Percentiles rank a stretch among this genome's conserved stretches.
Conservation (phyloP, 805 yeast genomes). For the Saccharomycopsis fodiens region DNA sequence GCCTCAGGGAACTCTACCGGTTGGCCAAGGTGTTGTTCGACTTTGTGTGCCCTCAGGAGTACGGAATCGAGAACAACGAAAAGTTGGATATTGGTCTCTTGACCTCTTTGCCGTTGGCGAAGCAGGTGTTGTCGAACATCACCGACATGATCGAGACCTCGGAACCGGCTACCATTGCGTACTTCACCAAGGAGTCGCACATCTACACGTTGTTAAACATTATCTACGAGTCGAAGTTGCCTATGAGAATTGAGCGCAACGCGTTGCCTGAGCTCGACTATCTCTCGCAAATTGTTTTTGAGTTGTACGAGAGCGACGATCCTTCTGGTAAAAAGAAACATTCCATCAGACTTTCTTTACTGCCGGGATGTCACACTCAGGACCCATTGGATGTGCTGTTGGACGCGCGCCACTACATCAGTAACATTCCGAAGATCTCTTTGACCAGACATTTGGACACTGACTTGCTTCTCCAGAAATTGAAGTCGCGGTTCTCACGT, state of each 20-base stretch:
- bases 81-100: constrained; percentile 91
- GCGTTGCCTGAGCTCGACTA: constrained; percentile 96
- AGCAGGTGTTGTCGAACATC: constrained; percentile 75
- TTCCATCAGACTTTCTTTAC: constrained; percentile 81
- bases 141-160: constrained; percentile 71
- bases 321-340: constrained; percentile 61
- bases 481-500: constrained; percentile 74
- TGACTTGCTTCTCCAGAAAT: constrained; percentile 76
- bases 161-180: constrained; percentile 77
- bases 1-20: constrained; percentile 80
- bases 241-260: constrained; percentile 91
- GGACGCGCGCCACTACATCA: constrained; percentile 93
- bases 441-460: constrained; percentile 90
- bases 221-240: constrained; percentile 83
- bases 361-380: constrained; percentile 98
- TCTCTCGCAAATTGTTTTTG: constrained; percentile 89
- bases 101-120: constrained; percentile 89
- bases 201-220: constrained; percentile 89
- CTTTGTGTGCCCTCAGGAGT: constrained; percentile 97
- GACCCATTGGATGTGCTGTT: constrained; percentile 95
- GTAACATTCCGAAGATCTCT: constrained; percentile 87
- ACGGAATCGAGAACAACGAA: constrained; percentile 93
- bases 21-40: constrained; percentile 91
- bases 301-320: constrained; percentile 72
- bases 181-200: constrained; percentile 95